Base-by-base conservation (phyloP, 202 grass and related monocot genomes). In the Eragrostis tef region DNA sequence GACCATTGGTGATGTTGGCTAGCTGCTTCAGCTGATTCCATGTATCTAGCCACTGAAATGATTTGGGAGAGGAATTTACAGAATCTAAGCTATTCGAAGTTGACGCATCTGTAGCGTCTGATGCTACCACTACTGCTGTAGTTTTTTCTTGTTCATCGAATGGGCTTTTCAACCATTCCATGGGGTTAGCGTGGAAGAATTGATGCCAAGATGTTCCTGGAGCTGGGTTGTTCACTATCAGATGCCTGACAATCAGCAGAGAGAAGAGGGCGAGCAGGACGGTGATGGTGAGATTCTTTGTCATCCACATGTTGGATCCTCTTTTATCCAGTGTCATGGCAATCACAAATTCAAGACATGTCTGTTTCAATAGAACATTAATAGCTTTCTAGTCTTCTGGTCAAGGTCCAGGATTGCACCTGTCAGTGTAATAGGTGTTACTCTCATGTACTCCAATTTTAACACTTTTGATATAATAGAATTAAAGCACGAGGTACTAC, bases 11-110 rank as follows among this genome's bases (percentile, higher is more conserved):
- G 76, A 79, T 73, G 67, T 86, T 87, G 59, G 51, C n/a, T 22
- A 98, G 60, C 25, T 86, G 87, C 42, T 81, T 89, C 80, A 98
- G 89, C 77, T 91, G 90, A 43, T 93, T 87, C 96, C 96, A 98
- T 54, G 88, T 90, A 41, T 91, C 42, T 42, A 98, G 67, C 78
- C 91, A 86, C 52, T 73, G 83, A 73, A 84, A 53, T 65, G 73
- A 83, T 84, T 87, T 44, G 24, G 57, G 81, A 17, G 80, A 79
- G 68, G 81, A 78, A 81, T 85, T 91, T 72, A 70, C n/a, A 0
- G 70, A 74, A 70, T 68, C 66, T 2, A 34, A 65, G 47, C 64
- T 65, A 25, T 79, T 84, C 56, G 80, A 89, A 70, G 77, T 4
- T 64, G 88, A 67, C 56, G 46, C 61, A 31, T 71, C 50, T 58